Evolutionary conservation across 2,329 filamentous ascomycete genomes (phyloP).

Genomic region (Fusarium robinianum): DNA sequence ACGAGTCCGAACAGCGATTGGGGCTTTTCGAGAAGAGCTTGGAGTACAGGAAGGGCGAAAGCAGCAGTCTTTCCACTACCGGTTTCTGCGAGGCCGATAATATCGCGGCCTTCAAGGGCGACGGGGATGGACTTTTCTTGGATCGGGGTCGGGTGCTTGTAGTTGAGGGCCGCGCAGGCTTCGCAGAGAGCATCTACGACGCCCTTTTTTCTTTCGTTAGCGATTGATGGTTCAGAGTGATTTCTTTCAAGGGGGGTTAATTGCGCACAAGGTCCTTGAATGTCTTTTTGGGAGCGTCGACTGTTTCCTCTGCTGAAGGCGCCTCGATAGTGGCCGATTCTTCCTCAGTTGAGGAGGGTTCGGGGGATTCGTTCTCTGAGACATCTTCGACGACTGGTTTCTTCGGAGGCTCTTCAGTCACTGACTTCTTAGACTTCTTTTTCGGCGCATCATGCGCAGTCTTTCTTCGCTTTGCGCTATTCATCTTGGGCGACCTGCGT

Average conservation of each 20-base stretch:
- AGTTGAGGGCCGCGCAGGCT: conserved; percentile 80
- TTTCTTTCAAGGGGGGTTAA: not conserved
- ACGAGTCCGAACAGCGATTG: conserved; percentile 86
- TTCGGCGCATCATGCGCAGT: conserved; percentile 38
- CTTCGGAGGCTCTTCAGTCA: too few relatives aligned
- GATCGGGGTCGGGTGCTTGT: conserved; percentile 86
- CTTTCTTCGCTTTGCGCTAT: conserved; percentile 49
- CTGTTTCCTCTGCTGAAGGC: conserved; percentile 39
- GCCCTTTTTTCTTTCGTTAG: conserved; percentile 57
- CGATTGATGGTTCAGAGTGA: too few relatives aligned
- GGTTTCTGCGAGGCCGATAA: conserved; percentile 94
- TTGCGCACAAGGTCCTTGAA: conserved; percentile 66
- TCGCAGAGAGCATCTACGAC: conserved; percentile 88
- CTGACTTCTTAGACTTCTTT: too few relatives aligned
- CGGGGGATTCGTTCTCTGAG: conserved; percentile 18
- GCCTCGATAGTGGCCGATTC: conserved; percentile 44
- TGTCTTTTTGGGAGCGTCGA: conserved; percentile 60
- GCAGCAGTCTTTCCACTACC: conserved; percentile 96
- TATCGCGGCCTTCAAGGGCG: conserved; percentile 78
- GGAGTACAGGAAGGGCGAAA: conserved; percentile 90
- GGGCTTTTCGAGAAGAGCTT: conserved; percentile 86
- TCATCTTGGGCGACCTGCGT: conserved; percentile 39
- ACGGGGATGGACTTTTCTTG: conserved; percentile 82
- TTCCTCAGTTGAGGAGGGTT: conserved; percentile 38
- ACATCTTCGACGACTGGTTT: conserved; percentile 16